A percentile compares a stretch with the other conserved stretches of the same genome.
Evolutionary conservation across 805 yeast genomes (phyloP).

Genomic region (Candida mattraensis): DNA sequence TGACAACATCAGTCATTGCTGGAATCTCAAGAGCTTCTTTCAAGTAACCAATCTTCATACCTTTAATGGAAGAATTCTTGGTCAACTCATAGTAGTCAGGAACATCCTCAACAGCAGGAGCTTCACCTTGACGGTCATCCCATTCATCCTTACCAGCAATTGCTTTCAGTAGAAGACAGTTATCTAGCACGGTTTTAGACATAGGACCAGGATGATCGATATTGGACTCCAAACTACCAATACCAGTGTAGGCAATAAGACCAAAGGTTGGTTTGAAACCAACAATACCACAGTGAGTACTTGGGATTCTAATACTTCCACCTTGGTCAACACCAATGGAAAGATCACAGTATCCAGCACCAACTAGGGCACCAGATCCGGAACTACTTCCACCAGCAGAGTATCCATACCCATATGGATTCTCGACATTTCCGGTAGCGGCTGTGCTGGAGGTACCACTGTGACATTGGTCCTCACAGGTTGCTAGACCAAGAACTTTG

Average conservation of each 20-base stretch:
- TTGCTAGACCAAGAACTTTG: slow-evolving; percentile 33
- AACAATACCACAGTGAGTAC: slow-evolving; percentile 31
- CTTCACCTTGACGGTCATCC: slow-evolving; percentile 30
- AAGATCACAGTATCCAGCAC: slow-evolving; percentile 43
- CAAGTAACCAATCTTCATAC: slow-evolving; percentile 35
- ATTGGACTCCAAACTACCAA: slow-evolving; percentile 34
- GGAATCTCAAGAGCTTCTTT: slow-evolving; percentile 37
- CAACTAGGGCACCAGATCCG: slow-evolving; percentile 43
- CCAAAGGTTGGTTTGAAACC: slow-evolving; percentile 54
- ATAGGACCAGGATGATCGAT: slow-evolving; percentile 41
- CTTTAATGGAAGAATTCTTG: slow-evolving; percentile 22
- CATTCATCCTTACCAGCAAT: slow-evolving; percentile 38
- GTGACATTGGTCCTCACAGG: slow-evolving; percentile 37
- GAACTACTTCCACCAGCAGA: slow-evolving; percentile 49
- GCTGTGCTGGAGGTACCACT: slow-evolving; percentile 32
- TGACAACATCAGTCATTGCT: slow-evolving; percentile 32
- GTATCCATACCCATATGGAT: slow-evolving; percentile 39
- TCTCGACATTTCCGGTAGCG: slow-evolving; percentile 41
- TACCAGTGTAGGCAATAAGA: slow-evolving; percentile 37
- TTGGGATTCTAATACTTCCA: slow-evolving; percentile 50
- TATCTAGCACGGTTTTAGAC: slow-evolving; percentile 36
- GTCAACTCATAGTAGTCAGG: slow-evolving; percentile 25
- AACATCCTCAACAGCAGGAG: slow-evolving; percentile 14
- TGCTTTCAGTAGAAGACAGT: slow-evolving; percentile 32
- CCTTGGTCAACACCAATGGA: slow-evolving; percentile 38